A percentile compares a stretch with the other conserved stretches of the same genome.
phyloP scores from a whole-genome alignment of 2,329 filamentous ascomycete genomes.

The Clarireedia hainanense region DNA sequence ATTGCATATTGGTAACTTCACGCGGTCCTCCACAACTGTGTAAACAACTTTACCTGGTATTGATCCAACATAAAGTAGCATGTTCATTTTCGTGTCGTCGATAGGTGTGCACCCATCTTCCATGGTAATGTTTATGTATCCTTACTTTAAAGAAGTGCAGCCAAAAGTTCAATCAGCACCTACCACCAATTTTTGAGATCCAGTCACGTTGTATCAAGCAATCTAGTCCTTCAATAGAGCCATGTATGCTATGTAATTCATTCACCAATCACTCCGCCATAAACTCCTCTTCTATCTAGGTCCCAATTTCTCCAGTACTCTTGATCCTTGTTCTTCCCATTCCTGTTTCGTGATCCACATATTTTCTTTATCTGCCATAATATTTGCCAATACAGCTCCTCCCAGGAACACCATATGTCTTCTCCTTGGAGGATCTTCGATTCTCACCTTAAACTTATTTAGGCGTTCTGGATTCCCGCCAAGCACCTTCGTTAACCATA shows the following conservation, averaged over 20 bases:
- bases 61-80: too few species aligned
- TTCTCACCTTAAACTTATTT: slow-evolving; percentile 98
- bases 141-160: too few species aligned
- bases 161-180: too few species aligned
- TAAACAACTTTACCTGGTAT: too few species aligned
- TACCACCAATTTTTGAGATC: too few species aligned
- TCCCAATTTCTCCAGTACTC: slow-evolving; percentile 85
- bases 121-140: too few species aligned
- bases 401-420: slow-evolving; percentile 99
- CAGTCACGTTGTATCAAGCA: too few species aligned
- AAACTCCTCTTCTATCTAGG: slow-evolving; percentile 50
- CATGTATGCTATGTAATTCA: slow-evolving; percentile 4
- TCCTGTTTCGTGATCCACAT: slow-evolving; percentile 99
- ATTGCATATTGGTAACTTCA: too few species aligned
- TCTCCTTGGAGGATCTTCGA: slow-evolving; percentile 92
- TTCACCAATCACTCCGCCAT: neutral
- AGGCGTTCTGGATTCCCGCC: slow-evolving; percentile 87
- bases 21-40: too few species aligned
- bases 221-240: too few species aligned
- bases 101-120: too few species aligned
- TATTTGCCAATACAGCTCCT: slow-evolving; percentile 92
- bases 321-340: slow-evolving; percentile 87
- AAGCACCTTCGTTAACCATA: slow-evolving; percentile 91
- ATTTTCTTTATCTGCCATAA: slow-evolving; percentile 97
- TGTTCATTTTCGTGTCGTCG: too few species aligned